Base-by-base conservation (phyloP, 441 rosid species). In the Croton setiger region DNA sequence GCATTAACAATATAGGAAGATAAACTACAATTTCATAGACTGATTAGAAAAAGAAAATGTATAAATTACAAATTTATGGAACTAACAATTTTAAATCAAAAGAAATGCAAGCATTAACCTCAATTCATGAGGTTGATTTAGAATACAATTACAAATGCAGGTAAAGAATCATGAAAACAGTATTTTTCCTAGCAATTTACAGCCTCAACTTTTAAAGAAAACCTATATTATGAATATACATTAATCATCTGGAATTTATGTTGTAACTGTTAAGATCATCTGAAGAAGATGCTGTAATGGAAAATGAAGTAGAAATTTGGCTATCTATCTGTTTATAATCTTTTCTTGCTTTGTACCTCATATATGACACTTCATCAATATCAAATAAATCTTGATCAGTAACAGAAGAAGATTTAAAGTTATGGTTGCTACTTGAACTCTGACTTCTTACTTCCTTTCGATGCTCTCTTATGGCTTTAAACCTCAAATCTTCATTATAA, bases 401-500 rank as follows among this genome's bases (percentile, higher is more conserved):
- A 54, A 17, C 33, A 54, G 36, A 23, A 31, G 59, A 54, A 54
- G 6, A 54, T 21, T 23, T 21, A 2, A 3, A 14, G 6, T 54
- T 31, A 20, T 23, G 59, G 12, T 31, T 54, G 21, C 59, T 31
- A n/a, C 31, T 52, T 52, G 31, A 7, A 52, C 56, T 52, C 4
- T 52, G 4, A 52, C 27, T 53, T 20, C n/a, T n/a, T n/a, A 20
- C 23, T 23, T 54, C 35, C 21, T 23, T 54, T 23, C 21, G 11
- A 54, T 54, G 33, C 36, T 54, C 59, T 54, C 59, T 54, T 23
- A 54, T 54, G 15, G 59, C 59, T 54, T 54, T 54, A 54, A 54
- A 54, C 59, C 59, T 54, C 59, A 54, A 54, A 12, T 54, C 59
- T 54, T 54, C 59, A 54, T 54, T 54, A 14, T 54, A 54, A 21